Evolutionary conservation across 108 stramenopile species (phyloP).

Genomic region (Fistulifera solaris): DNA sequence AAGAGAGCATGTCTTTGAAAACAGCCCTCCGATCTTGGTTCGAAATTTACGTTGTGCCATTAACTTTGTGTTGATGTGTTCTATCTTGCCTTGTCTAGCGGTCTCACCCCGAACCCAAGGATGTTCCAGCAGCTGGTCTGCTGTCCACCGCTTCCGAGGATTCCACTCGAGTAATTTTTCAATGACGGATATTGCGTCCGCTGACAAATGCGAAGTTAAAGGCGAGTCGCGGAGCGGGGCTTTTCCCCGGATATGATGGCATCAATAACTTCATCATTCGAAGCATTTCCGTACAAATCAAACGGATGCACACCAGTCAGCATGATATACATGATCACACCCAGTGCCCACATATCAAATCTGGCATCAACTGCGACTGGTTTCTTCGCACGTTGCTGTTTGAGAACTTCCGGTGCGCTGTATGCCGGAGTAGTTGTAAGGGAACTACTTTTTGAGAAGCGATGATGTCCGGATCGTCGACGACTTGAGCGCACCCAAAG

Average conservation of each 20-base stretch:
- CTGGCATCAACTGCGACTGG: conserved; percentile 9
- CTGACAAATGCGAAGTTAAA: conserved; percentile 49
- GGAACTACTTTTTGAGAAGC: neutral
- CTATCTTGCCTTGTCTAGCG: conserved; percentile 51
- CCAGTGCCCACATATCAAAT: conserved; percentile 77
- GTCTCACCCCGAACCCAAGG: conserved; percentile 84
- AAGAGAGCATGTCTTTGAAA: conserved; percentile 48
- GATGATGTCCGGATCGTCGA: conserved; percentile 22
- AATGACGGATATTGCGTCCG: conserved; percentile 44
- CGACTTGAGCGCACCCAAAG: conserved; percentile 69
- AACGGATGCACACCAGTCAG: conserved; percentile 86
- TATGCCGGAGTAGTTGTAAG: conserved; percentile 33
- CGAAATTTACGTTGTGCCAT: conserved; percentile 48
- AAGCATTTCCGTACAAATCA: conserved; percentile 63
- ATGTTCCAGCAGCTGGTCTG: conserved; percentile 79
- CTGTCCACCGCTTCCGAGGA: conserved; percentile 55
- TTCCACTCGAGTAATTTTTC: conserved; percentile 42
- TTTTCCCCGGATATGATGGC: conserved; percentile 22
- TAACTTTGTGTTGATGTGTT: conserved; percentile 53
- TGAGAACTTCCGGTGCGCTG: conserved; percentile 61
- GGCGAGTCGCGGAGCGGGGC: conserved; percentile 11
- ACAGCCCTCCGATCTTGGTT: conserved; percentile 58
- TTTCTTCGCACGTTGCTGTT: neutral
- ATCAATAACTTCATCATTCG: conserved; percentile 63
- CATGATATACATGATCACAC: conserved; percentile 88